A percentile compares a stretch with the other conserved stretches of the same genome.
These are phyloP conservation scores for Sarocladium kiliense DNA, from an alignment of 2,329 filamentous ascomycete genomes.

Conservation along the genomic window DNA sequence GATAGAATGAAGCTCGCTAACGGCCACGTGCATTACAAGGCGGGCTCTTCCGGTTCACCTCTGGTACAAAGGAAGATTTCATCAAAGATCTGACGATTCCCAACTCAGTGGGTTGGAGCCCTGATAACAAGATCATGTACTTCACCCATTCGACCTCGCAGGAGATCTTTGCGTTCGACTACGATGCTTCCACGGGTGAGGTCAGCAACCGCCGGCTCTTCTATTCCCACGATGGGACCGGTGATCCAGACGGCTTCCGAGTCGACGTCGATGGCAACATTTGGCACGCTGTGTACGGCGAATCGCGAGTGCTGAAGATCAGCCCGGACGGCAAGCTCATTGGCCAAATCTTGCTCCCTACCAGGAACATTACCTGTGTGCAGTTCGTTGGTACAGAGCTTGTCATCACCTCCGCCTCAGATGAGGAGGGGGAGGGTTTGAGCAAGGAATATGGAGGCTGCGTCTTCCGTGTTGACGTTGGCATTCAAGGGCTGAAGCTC, in stretches of 20 bases:
- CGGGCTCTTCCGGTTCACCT: slow-evolving; percentile 65
- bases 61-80: slow-evolving; percentile 53
- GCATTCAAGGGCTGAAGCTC: slow-evolving; percentile 57
- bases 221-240: slow-evolving; percentile 61
- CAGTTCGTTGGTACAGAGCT: slow-evolving; percentile 71
- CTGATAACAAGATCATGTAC: slow-evolving; percentile 39
- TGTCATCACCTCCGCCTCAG: slow-evolving; percentile 71
- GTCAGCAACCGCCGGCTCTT: slow-evolving; percentile 66
- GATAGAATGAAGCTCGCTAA: neutral
- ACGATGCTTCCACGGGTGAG: slow-evolving; percentile 53
- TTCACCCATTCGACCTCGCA: slow-evolving; percentile 72
- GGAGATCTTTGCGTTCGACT: slow-evolving; percentile 72
- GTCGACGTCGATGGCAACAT: slow-evolving; percentile 81
- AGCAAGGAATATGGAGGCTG: slow-evolving; percentile 63
- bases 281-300: slow-evolving; percentile 85
- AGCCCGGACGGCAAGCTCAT: slow-evolving; percentile 63
- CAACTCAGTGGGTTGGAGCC: slow-evolving; percentile 13
- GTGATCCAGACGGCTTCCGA: slow-evolving; percentile 78
- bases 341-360: slow-evolving; percentile 71
- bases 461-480: slow-evolving; percentile 73
- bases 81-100: slow-evolving; percentile 68
- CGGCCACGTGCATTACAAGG: slow-evolving; percentile 39
- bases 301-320: slow-evolving; percentile 69
- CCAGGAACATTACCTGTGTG: slow-evolving; percentile 73
- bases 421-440: slow-evolving; percentile 59